Evolutionary conservation across 2,329 filamentous ascomycete genomes (phyloP), one percentile per base, ranked within the genome.

Genomic region (Fusarium keratoplasticum): DNA sequence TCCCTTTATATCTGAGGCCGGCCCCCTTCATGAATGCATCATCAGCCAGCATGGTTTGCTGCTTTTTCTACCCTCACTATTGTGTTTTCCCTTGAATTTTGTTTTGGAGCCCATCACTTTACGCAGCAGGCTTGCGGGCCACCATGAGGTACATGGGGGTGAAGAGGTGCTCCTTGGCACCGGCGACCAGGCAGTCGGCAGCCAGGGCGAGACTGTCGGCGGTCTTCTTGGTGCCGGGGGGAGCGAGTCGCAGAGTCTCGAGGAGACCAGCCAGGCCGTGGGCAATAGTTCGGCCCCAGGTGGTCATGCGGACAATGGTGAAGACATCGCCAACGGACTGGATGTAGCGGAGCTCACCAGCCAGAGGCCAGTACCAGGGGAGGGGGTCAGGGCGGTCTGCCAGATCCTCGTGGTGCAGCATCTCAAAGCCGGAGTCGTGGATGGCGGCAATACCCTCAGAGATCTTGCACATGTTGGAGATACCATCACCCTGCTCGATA

Each of bases 91-190:
- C 61, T 59, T 57, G 25, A 38, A 67, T 58, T 40, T 66, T 75
- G 40, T 61, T 62, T 66, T 52, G 36, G 40, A 27, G 18, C 38
- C 33, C 33, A 22, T 22, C 40, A 25, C 47, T 67, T 71, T 78
- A 78, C 55, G 75, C 77, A 40, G 67, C 75, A 61, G 96, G 95
- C 89, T 98, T 98, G 85, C 94, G 91, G 70, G 91, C 96, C 69
- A 98, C 90, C 94, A 98, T 98, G 81, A 98, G 87, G 86, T 98
- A 98, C 96, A 98, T 98, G 66, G 96, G 96, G 2, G 96, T 98
- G 86, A 98, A 98, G n/a, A 98, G 89, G 83, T 97, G 94, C 86
- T 95, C 89, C 82, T 91, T 90, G 38, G 92, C 96, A 84, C 96
- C 96, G 57, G 94, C 94, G 25, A 98, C 95, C 61, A 98, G 87